phyloP scores from a whole-genome alignment of 768 basidiomycete genomes.

The Strobilomyces confusus region DNA sequence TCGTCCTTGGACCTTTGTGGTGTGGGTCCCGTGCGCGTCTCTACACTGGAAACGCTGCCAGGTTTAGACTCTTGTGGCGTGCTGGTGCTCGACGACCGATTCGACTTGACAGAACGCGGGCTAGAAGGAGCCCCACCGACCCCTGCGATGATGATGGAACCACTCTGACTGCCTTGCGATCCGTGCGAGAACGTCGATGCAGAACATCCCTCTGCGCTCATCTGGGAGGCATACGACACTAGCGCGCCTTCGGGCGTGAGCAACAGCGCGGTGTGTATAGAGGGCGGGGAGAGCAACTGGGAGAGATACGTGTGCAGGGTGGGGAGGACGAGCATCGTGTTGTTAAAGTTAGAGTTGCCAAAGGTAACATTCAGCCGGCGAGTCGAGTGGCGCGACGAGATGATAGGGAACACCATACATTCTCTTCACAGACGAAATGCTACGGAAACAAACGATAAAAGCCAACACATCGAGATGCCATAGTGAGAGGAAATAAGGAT shows the following conservation, averaged over 20 bases:
- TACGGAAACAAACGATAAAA: conserved; percentile 19
- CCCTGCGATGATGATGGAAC: conserved; percentile 3
- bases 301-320: conserved; percentile 62
- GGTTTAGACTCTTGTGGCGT: conserved; percentile 14
- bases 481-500: conserved; percentile 2
- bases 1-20: conserved; percentile 59
- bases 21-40: background rate
- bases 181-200: background rate
- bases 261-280: conserved; percentile 67
- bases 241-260: conserved; percentile 74
- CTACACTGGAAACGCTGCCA: conserved; percentile 7
- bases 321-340: conserved; percentile 63
- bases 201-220: conserved; percentile 21
- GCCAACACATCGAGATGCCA: conserved; percentile 2
- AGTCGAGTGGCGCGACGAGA: conserved; percentile 2
- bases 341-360: background rate
- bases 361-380: background rate
- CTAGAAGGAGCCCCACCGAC: conserved; percentile 6
- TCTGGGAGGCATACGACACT: conserved; percentile 57
- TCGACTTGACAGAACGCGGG: conserved; percentile 12
- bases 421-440: conserved; percentile 12
- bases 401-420: conserved; percentile 25
- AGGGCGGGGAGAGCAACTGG: conserved; percentile 55
- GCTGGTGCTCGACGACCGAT: conserved; percentile 1
- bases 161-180: conserved; percentile 4